Conservation (phyloP, 78 protist genomes). For the Dictyostelium brefeldianum region DNA sequence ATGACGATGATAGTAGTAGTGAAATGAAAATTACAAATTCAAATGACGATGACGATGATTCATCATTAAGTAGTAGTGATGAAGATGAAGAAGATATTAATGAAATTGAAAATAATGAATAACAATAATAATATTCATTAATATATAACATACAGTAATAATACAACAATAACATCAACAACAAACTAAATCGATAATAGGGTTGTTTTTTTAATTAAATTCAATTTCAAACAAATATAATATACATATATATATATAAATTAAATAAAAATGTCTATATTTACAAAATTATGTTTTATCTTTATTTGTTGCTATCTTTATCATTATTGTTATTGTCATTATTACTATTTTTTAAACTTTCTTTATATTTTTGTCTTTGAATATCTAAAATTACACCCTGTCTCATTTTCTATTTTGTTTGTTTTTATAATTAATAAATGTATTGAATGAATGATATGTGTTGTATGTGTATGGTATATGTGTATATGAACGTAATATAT, state of each 20-base stretch:
- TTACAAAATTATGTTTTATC: slow-evolving; percentile 3
- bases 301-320: neutral
- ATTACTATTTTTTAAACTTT: neutral
- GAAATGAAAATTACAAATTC: neutral
- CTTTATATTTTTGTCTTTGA: slow-evolving; percentile 52
- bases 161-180: too few species aligned
- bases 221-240: too few species aligned
- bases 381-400: slow-evolving; percentile 20
- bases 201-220: too few species aligned
- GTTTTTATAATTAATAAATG: neutral
- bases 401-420: slow-evolving; percentile 31
- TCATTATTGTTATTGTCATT: neutral
- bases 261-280: neutral
- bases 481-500: too few species aligned
- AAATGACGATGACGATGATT: neutral
- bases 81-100: neutral
- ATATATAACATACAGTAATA: too few species aligned
- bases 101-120: neutral
- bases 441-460: neutral
- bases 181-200: too few species aligned
- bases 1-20: neutral
- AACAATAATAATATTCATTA: neutral
- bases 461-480: neutral
- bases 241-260: too few species aligned
- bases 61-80: neutral